Percentiles rank a stretch among this genome's conserved stretches.
phyloP scores from a whole-genome alignment of 306 rosid species.

The Gleditsia sinensis region DNA sequence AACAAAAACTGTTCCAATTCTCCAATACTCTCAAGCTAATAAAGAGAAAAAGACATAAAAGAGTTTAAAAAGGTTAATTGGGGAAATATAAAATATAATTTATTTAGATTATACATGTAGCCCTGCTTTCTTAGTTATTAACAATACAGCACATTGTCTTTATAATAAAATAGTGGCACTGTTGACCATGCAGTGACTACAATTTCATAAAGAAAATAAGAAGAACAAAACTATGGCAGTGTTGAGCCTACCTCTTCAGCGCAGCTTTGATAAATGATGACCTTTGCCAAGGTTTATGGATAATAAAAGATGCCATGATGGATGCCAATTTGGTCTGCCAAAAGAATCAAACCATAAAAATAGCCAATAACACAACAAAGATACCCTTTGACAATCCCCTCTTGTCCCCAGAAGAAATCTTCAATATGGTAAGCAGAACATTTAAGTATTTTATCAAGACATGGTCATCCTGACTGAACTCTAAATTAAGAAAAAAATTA shows the following conservation, averaged over 20 bases:
- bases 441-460: constrained; percentile 1
- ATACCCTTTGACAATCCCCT: background rate
- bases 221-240: background rate
- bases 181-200: background rate
- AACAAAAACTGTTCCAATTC: constrained; percentile 77
- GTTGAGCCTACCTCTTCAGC: constrained; percentile 61
- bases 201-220: background rate
- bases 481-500: background rate
- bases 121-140: constrained; percentile 7
- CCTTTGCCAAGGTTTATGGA: constrained; percentile 78
- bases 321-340: constrained; percentile 84
- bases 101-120: background rate
- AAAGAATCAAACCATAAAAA: constrained; percentile 18
- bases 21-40: constrained; percentile 81
- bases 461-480: background rate
- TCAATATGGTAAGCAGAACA: background rate
- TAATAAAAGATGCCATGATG: constrained; percentile 83
- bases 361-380: background rate
- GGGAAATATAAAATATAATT: constrained; percentile 13
- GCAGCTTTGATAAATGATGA: constrained; percentile 80
- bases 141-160: background rate
- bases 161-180: background rate
- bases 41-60: constrained; percentile 1
- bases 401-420: background rate
- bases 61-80: constrained; percentile 20